Evolutionary conservation across 441 rosid genomes (phyloP).

Genomic region (Mallotus repandus): DNA sequence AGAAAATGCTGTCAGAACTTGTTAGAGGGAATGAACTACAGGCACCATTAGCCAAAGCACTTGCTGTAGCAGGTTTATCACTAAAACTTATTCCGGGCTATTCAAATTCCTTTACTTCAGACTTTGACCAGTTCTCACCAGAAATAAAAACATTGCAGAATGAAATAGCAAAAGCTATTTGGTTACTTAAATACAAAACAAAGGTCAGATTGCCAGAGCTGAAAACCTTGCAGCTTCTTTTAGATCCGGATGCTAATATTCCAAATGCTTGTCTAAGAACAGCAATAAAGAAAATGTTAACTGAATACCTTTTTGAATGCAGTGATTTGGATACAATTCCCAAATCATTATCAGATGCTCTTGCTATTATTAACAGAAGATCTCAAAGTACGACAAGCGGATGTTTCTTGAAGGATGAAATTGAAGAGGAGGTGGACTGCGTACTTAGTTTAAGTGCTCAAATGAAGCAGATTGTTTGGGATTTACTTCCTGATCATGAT

Average conservation of each 20-base stretch:
- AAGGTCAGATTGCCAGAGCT: slow-evolving; percentile 53
- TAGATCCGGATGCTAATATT: slow-evolving; percentile 52
- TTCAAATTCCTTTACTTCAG: slow-evolving; percentile 26
- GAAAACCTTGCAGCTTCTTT: slow-evolving; percentile 46
- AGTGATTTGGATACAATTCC: slow-evolving; percentile 61
- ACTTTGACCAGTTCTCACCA: slow-evolving; percentile 48
- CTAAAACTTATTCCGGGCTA: slow-evolving; percentile 41
- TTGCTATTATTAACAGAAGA: slow-evolving; percentile 55
- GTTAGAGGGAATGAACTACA: slow-evolving; percentile 39
- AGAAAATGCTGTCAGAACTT: slow-evolving; percentile 62
- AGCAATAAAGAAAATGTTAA: slow-evolving; percentile 53
- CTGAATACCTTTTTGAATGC: slow-evolving; percentile 73
- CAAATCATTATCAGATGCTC: slow-evolving; percentile 54
- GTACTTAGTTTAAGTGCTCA: slow-evolving; percentile 67
- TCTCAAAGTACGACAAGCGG: slow-evolving; percentile 31
- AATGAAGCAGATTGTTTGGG: slow-evolving; percentile 58
- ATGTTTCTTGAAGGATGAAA: slow-evolving; percentile 41
- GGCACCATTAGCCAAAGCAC: slow-evolving; percentile 67
- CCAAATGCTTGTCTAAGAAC: slow-evolving; percentile 47
- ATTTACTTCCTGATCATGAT: slow-evolving; percentile 51
- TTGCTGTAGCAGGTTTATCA: slow-evolving; percentile 64
- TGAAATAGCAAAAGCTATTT: slow-evolving; percentile 70
- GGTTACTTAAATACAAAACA: slow-evolving; percentile 39
- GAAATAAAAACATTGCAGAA: slow-evolving; percentile 58
- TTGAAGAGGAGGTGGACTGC: slow-evolving; percentile 67